Evolutionary conservation across 345 rosid species (phyloP).

Genomic region (Crucihimalaya himalaica): DNA sequence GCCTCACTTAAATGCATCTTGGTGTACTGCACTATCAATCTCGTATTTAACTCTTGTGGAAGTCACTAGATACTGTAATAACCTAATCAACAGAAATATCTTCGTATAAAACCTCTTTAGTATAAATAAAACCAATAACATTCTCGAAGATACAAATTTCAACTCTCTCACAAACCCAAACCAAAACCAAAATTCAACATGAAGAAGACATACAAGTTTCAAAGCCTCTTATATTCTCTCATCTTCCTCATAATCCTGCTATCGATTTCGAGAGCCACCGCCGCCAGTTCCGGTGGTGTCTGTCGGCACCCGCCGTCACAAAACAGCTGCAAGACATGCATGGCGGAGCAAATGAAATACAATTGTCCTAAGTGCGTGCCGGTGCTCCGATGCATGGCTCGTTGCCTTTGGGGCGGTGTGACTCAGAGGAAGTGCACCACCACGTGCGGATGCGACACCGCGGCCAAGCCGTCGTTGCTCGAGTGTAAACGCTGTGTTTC

Average conservation of each 20-base stretch:
- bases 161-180: background rate
- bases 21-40: slow-evolving; percentile 19
- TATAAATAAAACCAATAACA: slow-evolving; percentile 22
- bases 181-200: slow-evolving; percentile 17
- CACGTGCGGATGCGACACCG: slow-evolving; percentile 54
- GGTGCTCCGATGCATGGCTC: slow-evolving; percentile 69
- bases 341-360: slow-evolving; percentile 53
- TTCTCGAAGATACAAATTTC: slow-evolving; percentile 14
- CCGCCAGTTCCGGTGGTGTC: background rate
- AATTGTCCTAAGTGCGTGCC: slow-evolving; percentile 62
- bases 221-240: slow-evolving; percentile 27
- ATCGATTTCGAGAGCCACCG: background rate
- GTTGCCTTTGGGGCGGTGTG: slow-evolving; percentile 75
- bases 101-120: slow-evolving; percentile 18
- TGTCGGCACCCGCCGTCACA: slow-evolving; percentile 33
- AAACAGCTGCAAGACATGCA: slow-evolving; percentile 56
- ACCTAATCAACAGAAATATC: background rate
- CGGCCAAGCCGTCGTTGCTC: slow-evolving; percentile 48
- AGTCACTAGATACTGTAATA: slow-evolving; percentile 24
- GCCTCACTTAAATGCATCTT: slow-evolving; percentile 31
- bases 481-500: slow-evolving; percentile 73
- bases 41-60: slow-evolving; percentile 27
- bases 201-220: slow-evolving; percentile 34
- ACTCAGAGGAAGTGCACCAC: slow-evolving; percentile 45
- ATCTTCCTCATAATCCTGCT: slow-evolving; percentile 26